phyloP scores from a whole-genome alignment of 1,284 basidiomycete species.

The Cystobasidium pallidum region DNA sequence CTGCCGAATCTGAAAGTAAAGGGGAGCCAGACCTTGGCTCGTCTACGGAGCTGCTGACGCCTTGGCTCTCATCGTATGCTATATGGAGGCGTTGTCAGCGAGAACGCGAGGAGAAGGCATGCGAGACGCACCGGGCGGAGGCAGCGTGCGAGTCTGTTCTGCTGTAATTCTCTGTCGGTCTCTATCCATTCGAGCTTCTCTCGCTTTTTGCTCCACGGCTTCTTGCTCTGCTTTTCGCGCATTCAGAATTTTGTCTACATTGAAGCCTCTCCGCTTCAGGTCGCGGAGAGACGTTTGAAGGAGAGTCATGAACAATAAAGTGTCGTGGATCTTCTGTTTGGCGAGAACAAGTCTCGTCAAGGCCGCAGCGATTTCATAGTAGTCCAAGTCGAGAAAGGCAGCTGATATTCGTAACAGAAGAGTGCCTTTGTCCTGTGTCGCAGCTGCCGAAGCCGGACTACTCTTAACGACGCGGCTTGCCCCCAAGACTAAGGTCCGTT shows the following conservation, averaged over 20 bases:
- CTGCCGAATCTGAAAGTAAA: neutral
- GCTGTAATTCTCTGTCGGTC: slow-evolving; percentile 44
- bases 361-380: slow-evolving; percentile 84
- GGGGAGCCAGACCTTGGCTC: neutral
- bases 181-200: slow-evolving; percentile 52
- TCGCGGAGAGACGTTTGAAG: slow-evolving; percentile 84
- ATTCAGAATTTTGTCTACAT: slow-evolving; percentile 79
- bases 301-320: slow-evolving; percentile 87
- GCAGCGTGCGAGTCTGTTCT: neutral
- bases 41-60: neutral
- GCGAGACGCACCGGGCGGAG: slow-evolving; percentile 20
- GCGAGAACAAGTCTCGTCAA: slow-evolving; percentile 76
- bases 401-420: slow-evolving; percentile 77
- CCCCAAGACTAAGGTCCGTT: slow-evolving; percentile 18
- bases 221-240: slow-evolving; percentile 76
- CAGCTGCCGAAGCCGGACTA: slow-evolving; percentile 72
- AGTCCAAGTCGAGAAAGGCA: slow-evolving; percentile 72
- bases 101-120: neutral
- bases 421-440: slow-evolving; percentile 65
- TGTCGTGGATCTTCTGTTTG: slow-evolving; percentile 70
- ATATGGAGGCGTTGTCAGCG: neutral
- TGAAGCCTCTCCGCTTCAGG: slow-evolving; percentile 81
- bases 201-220: slow-evolving; percentile 59
- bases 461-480: slow-evolving; percentile 11
- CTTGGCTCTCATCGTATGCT: slow-evolving; percentile 17